Percentiles rank a stretch among this genome's conserved stretches.
Conservation (phyloP, 2,329 filamentous ascomycete species). For the Colletotrichum liriopes region DNA sequence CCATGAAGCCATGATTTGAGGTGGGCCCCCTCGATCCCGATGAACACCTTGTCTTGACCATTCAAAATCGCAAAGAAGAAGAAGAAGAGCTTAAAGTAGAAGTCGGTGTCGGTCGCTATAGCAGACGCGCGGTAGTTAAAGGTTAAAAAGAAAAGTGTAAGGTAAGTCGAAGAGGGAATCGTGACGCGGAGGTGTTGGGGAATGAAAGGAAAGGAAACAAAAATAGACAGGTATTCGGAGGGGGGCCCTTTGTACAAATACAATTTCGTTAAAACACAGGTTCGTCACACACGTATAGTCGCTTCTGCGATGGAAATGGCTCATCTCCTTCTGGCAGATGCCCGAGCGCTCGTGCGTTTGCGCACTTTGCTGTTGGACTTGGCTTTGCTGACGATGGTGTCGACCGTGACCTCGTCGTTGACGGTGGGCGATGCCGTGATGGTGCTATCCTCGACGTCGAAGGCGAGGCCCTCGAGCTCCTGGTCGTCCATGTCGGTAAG, state of each 20-base stretch:
- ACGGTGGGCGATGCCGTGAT: slow-evolving; percentile 57
- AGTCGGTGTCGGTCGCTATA: slow-evolving; percentile 19
- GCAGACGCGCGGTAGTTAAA: slow-evolving; percentile 30
- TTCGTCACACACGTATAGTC: slow-evolving; percentile 22
- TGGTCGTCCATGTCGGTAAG: slow-evolving; percentile 94
- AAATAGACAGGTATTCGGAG: background rate
- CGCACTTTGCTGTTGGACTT: slow-evolving; percentile 49
- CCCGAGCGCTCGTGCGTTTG: slow-evolving; percentile 52
- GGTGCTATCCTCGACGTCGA: slow-evolving; percentile 66
- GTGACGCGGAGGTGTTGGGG: slow-evolving; percentile 2
- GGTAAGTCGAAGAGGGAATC: slow-evolving; percentile 4
- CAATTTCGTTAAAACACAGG: slow-evolving; percentile 27
- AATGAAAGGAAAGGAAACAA: background rate
- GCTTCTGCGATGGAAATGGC: background rate
- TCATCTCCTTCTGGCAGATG: slow-evolving; percentile 52
- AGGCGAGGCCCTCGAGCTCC: slow-evolving; percentile 80
- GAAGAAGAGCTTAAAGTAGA: slow-evolving; percentile 1
- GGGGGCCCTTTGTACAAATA: slow-evolving; percentile 34
- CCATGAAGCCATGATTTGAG: slow-evolving; percentile 18
- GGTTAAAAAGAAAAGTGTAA: slow-evolving; percentile 17
- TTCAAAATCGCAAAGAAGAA: slow-evolving; percentile 15
- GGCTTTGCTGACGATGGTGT: slow-evolving; percentile 47
- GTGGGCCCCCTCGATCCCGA: slow-evolving; percentile 9
- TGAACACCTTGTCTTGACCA: slow-evolving; percentile 31
- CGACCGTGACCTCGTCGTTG: slow-evolving; percentile 39